These are phyloP conservation scores for Cudoniella acicularis DNA, from an alignment of 495 filamentous ascomycete species.

Conservation along the genomic window DNA sequence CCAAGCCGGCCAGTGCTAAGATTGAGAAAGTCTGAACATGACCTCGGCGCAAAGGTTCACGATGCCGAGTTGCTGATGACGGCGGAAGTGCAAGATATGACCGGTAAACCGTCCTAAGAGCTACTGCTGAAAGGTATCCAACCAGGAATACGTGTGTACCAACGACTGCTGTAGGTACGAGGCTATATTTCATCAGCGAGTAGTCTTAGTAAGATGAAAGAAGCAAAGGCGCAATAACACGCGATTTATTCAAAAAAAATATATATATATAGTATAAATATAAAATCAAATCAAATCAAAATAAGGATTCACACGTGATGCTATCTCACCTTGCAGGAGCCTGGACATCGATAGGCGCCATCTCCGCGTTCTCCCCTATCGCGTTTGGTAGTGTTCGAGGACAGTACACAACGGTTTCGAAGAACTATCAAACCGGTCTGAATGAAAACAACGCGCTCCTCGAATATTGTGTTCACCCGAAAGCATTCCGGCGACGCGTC, in stretches of 20 bases:
- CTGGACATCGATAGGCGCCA: conserved; percentile 17
- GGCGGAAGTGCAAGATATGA: conserved; percentile 43
- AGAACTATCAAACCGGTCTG: too few relatives aligned
- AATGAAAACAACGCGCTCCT: too few relatives aligned
- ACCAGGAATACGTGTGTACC: conserved; percentile 32
- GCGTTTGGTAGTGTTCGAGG: too few relatives aligned
- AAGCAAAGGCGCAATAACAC: background rate
- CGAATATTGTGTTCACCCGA: too few relatives aligned
- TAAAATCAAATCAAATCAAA: too few relatives aligned
- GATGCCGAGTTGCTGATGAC: conserved; percentile 41
- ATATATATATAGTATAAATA: background rate
- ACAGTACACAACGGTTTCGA: too few relatives aligned
- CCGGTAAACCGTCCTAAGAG: conserved; percentile 35
- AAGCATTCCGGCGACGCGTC: too few relatives aligned
- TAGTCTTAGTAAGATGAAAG: background rate
- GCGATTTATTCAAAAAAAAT: background rate
- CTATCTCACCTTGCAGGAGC: conserved; percentile 13
- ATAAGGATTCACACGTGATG: too few relatives aligned
- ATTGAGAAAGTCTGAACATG: conserved; percentile 38
- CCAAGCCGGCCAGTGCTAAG: conserved; percentile 36
- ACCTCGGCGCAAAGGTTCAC: conserved; percentile 37
- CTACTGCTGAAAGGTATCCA: conserved; percentile 34
- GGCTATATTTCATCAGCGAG: conserved; percentile 27
- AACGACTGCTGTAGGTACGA: conserved; percentile 35
- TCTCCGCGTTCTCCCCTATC: background rate